phyloP scores from a whole-genome alignment of 208 protist species.

The Herpetomonas tarakana region DNA sequence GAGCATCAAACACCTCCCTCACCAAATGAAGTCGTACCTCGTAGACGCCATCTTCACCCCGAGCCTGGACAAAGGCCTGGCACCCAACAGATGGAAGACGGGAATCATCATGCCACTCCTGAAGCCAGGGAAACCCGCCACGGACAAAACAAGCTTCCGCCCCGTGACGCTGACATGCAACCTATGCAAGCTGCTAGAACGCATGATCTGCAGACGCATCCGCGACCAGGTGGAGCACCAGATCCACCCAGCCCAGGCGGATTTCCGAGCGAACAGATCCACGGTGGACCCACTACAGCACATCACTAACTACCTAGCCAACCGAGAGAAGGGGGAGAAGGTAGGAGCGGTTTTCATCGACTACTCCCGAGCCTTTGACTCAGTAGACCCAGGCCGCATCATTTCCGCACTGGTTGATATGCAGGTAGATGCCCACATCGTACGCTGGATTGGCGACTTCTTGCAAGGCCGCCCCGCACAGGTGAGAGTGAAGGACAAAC shows the following conservation, averaged over 20 bases:
- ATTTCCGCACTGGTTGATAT: constrained; percentile 4
- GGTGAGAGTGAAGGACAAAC: constrained; percentile 13
- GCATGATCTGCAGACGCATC: constrained; percentile 17
- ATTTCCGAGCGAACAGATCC: constrained; percentile 14
- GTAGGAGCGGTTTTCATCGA: constrained; percentile 26
- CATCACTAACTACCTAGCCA: not conserved
- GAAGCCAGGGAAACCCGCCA: constrained; percentile 20
- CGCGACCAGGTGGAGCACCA: constrained; percentile 13
- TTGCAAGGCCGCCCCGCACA: constrained; percentile 2
- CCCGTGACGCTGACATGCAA: constrained; percentile 21
- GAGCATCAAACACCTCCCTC: constrained; percentile 8
- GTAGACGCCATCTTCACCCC: constrained; percentile 14
- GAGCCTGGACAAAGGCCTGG: constrained; percentile 11
- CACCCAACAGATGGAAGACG: constrained; percentile 15
- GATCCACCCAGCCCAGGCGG: constrained; percentile 15
- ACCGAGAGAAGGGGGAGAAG: not conserved
- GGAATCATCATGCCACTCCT: constrained; percentile 24
- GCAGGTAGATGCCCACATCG: constrained; percentile 4
- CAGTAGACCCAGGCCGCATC: constrained; percentile 27
- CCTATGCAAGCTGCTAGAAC: constrained; percentile 27
- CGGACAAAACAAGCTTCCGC: constrained; percentile 9
- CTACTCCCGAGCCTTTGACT: constrained; percentile 31
- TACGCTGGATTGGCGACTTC: constrained; percentile 19
- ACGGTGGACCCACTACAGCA: constrained; percentile 23
- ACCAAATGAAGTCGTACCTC: not conserved